Evolutionary conservation across 2,329 filamentous ascomycete species (phyloP), one percentile per base, ranked within the genome.

Genomic region (Rosellinia necatrix): DNA sequence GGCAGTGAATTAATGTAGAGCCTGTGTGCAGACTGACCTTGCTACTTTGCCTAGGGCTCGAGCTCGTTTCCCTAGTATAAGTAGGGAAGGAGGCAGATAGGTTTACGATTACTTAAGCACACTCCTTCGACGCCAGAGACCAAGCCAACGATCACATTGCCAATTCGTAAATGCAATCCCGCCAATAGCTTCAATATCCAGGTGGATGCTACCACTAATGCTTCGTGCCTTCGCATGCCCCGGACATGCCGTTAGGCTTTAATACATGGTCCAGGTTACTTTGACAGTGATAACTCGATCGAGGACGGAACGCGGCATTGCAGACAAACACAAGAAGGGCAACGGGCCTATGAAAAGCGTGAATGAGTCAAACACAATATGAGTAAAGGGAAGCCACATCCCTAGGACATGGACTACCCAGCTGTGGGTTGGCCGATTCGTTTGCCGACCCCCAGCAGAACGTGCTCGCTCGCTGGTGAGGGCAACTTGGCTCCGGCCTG

Each of bases 291-390:
- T 13, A 41, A 13, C n/a, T 47, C 19, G 10, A 56, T 32, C 21
- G 13, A 48, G 38, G 4, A 35, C 56, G 56, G 53, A 35, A 49
- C 13, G 13, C 32, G 27, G 41, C 57, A 59, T 59, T 35, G 40
- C 46, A 51, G 22, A 22, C 52, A 59, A 56, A 59, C 53, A 59
- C 38, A 40, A 32, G 21, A n/a, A n/a, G 17, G 7, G n/a, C 13
- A 29, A 7, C 27, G 21, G 19, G n/a, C n/a, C 19, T 19, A 22
- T 38, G 13, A 6, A 30, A 19, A 49, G 21, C 4, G 24, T 38
- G n/a, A n/a, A n/a, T 46, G 24, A 19, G 29, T 52, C 30, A 25
- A 24, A 32, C 6, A 10, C 6, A 29, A 24, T 22, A 37, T 8
- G 29, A 42, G 22, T 8, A 12, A 52, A 52, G 42, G 42, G 17